Conservation (phyloP, 108 stramenopile genomes). For the Schizochytrium sp. region DNA sequence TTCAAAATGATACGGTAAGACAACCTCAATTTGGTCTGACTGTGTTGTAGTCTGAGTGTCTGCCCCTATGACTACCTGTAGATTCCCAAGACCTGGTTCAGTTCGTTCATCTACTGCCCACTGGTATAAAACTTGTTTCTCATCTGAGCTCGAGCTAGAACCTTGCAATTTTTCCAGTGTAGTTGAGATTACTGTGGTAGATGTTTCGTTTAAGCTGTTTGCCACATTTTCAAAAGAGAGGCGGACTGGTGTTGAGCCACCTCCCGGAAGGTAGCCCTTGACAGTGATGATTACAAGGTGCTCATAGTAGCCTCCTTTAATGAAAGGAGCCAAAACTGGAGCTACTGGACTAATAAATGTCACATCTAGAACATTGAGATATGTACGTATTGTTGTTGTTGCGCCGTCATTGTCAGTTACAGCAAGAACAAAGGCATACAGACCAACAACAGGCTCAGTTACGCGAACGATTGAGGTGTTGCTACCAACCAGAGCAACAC, state of each 20-base stretch:
- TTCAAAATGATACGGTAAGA: neutral
- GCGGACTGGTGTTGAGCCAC: neutral
- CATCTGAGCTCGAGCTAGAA: too few species aligned
- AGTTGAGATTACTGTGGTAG: too few species aligned
- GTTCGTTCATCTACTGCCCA: too few species aligned
- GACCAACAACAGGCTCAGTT: neutral
- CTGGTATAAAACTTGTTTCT: too few species aligned
- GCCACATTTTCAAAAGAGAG: neutral
- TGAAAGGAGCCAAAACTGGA: neutral
- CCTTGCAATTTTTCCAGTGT: too few species aligned
- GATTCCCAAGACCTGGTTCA: too few species aligned
- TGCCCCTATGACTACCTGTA: too few species aligned
- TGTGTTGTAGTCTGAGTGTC: too few species aligned
- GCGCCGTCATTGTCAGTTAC: constrained; percentile 58
- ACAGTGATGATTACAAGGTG: neutral
- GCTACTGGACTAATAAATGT: neutral
- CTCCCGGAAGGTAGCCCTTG: neutral
- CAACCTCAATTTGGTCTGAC: neutral
- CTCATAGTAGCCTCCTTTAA: neutral
- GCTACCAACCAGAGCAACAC: neutral
- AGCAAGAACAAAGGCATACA: constrained; percentile 2
- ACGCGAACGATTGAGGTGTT: neutral
- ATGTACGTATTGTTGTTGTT: too few species aligned
- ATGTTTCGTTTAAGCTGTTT: too few species aligned
- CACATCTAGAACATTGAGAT: constrained; percentile 29